A percentile compares a stretch with the other conserved stretches of the same genome.
Evolutionary conservation across 2,329 filamentous ascomycete species (phyloP).

Genomic region (Fusarium keratoplasticum): DNA sequence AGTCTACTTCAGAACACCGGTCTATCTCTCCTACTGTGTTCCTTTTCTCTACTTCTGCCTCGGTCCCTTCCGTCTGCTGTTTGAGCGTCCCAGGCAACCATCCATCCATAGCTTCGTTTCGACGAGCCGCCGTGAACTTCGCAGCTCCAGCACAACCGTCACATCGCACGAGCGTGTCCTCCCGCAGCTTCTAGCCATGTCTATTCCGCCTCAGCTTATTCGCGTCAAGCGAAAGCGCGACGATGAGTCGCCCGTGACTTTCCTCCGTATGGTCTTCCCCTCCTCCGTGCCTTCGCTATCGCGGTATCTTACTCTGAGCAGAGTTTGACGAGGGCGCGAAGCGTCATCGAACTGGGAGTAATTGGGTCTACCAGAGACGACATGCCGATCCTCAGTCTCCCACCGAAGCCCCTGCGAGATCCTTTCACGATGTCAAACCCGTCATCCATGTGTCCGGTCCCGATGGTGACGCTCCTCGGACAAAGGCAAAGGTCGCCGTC

Average conservation of each 20-base stretch:
- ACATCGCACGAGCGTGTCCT: not conserved
- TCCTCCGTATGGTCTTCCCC: conserved; percentile 59
- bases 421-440: conserved; percentile 48
- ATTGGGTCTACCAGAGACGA: conserved; percentile 69
- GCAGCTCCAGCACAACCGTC: not conserved
- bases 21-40: not conserved
- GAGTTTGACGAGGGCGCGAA: conserved; percentile 66
- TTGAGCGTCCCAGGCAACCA: not conserved
- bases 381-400: conserved; percentile 47
- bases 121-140: not conserved
- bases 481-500: conserved; percentile 18
- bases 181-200: conserved; percentile 54
- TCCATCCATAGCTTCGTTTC: not conserved
- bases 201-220: conserved; percentile 68
- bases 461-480: conserved; percentile 42
- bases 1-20: not conserved
- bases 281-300: conserved; percentile 1
- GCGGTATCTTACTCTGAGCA: conserved; percentile 44
- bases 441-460: conserved; percentile 62
- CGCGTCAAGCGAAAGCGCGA: conserved; percentile 71
- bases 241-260: conserved; percentile 65
- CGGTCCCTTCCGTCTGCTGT: not conserved
- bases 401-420: conserved; percentile 35
- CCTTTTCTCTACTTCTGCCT: not conserved
- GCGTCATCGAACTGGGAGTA: conserved; percentile 62